These are phyloP conservation scores for Phytophthora agathidicida DNA, from an alignment of 352 stramenopile genomes.

Conservation along the genomic window DNA sequence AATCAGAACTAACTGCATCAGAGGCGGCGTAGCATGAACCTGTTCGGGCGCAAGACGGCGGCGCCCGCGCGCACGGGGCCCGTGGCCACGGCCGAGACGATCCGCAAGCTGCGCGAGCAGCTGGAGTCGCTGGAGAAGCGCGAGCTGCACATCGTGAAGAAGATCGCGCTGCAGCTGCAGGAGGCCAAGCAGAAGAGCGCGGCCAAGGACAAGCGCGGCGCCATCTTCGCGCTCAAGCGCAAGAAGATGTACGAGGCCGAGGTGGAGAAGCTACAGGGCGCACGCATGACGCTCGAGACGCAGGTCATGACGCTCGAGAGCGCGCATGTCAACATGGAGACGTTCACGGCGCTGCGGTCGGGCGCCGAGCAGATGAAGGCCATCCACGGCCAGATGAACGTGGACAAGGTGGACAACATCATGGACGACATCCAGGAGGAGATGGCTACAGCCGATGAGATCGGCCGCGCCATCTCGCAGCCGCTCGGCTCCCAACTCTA, in stretches of 20 bases:
- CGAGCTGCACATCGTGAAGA: slow-evolving; percentile 97
- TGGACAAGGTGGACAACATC: slow-evolving; percentile 97
- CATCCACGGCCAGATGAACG: slow-evolving; percentile 95
- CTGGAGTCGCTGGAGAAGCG: slow-evolving; percentile 93
- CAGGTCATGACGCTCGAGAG: slow-evolving; percentile 93
- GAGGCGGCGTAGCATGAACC: slow-evolving; percentile 70
- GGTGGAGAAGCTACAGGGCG: slow-evolving; percentile 97
- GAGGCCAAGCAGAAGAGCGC: slow-evolving; percentile 97
- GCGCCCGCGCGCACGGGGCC: slow-evolving; percentile 55
- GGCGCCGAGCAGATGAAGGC: slow-evolving; percentile 95
- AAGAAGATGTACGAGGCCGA: slow-evolving; percentile 99
- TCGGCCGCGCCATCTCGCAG: slow-evolving; percentile 93
- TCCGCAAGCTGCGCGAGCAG: slow-evolving; percentile 90
- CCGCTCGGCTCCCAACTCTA: slow-evolving; percentile 93
- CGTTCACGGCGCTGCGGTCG: slow-evolving; percentile 94
- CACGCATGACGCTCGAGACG: slow-evolving; percentile 97
- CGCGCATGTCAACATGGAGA: slow-evolving; percentile 96
- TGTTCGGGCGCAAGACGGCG: slow-evolving; percentile 85
- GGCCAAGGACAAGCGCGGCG: slow-evolving; percentile 97
- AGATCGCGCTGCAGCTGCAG: slow-evolving; percentile 92
- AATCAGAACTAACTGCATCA: background rate
- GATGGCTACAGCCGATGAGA: slow-evolving; percentile 96
- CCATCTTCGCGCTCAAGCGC: slow-evolving; percentile 97
- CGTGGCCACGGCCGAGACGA: slow-evolving; percentile 86
- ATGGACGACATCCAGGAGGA: slow-evolving; percentile 99